phyloP scores from a whole-genome alignment of 805 yeast genomes.

The Pichia paraexigua region DNA sequence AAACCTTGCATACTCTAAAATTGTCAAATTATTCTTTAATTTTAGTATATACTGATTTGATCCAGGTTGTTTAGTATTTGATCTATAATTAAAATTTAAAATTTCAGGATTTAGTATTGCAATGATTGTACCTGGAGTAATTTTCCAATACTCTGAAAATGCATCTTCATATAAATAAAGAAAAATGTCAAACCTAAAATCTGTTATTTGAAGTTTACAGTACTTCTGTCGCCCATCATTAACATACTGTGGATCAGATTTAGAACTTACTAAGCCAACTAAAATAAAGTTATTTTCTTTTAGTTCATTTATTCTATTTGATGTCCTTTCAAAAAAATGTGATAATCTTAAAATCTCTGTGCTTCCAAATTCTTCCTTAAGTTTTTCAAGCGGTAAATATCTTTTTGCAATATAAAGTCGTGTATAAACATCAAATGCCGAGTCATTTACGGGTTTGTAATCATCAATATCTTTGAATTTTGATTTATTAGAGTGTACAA shows the following conservation, averaged over 20 bases:
- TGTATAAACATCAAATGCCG: conserved; percentile 34
- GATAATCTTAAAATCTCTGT: conserved; percentile 50
- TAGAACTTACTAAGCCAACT: conserved; percentile 57
- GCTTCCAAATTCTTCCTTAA: conserved; percentile 36
- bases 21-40: conserved; percentile 40
- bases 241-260: conserved; percentile 45
- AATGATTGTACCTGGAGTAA: conserved; percentile 66
- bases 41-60: conserved; percentile 42
- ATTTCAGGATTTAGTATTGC: conserved; percentile 70
- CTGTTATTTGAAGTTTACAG: conserved; percentile 56
- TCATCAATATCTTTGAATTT: background rate
- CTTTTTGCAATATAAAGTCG: conserved; percentile 37
- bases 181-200: conserved; percentile 49
- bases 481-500: background rate
- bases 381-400: conserved; percentile 32
- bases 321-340: conserved; percentile 58
- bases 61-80: background rate
- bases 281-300: conserved; percentile 70
- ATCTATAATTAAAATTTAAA: conserved; percentile 24
- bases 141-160: conserved; percentile 63
- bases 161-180: conserved; percentile 61
- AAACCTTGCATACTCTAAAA: conserved; percentile 69
- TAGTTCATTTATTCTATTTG: conserved; percentile 68
- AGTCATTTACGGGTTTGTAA: conserved; percentile 1
- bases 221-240: conserved; percentile 39